Evolutionary conservation across 2,329 filamentous ascomycete genomes (phyloP).

Genomic region (Penicillium sp.): DNA sequence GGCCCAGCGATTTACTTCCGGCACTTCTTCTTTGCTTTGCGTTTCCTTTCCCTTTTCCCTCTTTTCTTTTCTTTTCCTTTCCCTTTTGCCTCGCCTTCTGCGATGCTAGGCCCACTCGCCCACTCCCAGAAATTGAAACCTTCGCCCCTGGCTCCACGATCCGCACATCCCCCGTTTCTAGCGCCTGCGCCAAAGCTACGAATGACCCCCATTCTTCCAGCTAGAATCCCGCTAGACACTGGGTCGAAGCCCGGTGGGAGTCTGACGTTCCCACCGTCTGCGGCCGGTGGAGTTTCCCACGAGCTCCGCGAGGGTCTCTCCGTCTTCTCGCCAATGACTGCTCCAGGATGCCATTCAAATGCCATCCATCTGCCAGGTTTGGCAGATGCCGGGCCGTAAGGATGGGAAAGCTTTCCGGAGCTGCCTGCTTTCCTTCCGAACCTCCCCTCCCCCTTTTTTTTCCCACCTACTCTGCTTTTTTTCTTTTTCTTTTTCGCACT

Average conservation of each 20-base stretch:
- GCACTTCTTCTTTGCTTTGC: conserved; percentile 5
- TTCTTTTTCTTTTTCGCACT: no score
- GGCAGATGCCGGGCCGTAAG: neutral
- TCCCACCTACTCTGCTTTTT: neutral
- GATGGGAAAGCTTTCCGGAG: conserved; percentile 13
- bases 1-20: conserved; percentile 18
- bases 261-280: conserved; percentile 22
- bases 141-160: conserved; percentile 25
- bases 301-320: conserved; percentile 4
- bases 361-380: neutral
- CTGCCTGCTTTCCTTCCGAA: conserved; percentile 7
- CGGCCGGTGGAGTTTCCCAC: conserved; percentile 14
- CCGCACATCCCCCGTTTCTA: conserved; percentile 29
- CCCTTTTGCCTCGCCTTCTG: conserved; percentile 7
- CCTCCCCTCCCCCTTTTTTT: neutral
- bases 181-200: conserved; percentile 19
- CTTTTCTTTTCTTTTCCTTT: neutral
- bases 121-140: conserved; percentile 26
- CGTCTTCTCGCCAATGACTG: neutral
- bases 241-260: conserved; percentile 28
- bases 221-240: conserved; percentile 40
- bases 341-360: neutral
- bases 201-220: conserved; percentile 14
- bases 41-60: neutral
- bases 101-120: conserved; percentile 9